A percentile compares a stretch with the other conserved stretches of the same genome.
Conservation (phyloP, 768 basidiomycete species). For the Serpula lacrymans region DNA sequence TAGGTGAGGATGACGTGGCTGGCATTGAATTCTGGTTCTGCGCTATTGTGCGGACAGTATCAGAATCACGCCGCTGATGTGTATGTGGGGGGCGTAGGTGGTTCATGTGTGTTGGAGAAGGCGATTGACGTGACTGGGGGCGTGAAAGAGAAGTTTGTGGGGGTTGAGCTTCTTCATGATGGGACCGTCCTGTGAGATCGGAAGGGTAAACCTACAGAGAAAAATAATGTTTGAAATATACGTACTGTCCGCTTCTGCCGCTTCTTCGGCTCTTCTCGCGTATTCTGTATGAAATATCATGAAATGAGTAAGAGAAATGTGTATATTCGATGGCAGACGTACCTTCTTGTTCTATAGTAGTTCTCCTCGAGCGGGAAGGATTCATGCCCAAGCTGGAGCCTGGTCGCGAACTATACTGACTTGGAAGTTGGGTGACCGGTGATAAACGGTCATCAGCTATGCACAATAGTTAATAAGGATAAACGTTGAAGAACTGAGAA, state of each 20-base stretch:
- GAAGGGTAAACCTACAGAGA: too few species aligned
- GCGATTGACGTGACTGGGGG: constrained; percentile 46
- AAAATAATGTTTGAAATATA: constrained; percentile 6
- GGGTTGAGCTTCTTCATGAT: too few species aligned
- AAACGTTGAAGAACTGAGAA: constrained; percentile 1
- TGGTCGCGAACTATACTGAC: constrained; percentile 32
- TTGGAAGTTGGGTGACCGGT: constrained; percentile 13
- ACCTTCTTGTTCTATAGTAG: constrained; percentile 46
- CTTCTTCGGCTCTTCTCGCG: constrained; percentile 23
- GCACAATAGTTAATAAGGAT: constrained; percentile 11
- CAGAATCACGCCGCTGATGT: constrained; percentile 73
- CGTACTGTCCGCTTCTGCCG: constrained; percentile 40
- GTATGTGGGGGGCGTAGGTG: constrained; percentile 32
- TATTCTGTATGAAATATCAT: constrained; percentile 21
- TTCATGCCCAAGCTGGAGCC: constrained; percentile 42
- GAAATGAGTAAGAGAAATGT: constrained; percentile 3
- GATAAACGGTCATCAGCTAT: constrained; percentile 26
- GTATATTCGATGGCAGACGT: constrained; percentile 23
- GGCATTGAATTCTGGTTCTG: constrained; percentile 28
- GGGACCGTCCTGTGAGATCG: constrained; percentile 17
- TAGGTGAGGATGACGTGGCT: constrained; percentile 48
- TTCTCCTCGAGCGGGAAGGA: constrained; percentile 34
- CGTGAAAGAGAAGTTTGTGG: too few species aligned
- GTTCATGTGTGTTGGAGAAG: constrained; percentile 45
- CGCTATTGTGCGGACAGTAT: constrained; percentile 59